Conservation (phyloP, 257 asterid genomes). For the Ligustrum vulgare region DNA sequence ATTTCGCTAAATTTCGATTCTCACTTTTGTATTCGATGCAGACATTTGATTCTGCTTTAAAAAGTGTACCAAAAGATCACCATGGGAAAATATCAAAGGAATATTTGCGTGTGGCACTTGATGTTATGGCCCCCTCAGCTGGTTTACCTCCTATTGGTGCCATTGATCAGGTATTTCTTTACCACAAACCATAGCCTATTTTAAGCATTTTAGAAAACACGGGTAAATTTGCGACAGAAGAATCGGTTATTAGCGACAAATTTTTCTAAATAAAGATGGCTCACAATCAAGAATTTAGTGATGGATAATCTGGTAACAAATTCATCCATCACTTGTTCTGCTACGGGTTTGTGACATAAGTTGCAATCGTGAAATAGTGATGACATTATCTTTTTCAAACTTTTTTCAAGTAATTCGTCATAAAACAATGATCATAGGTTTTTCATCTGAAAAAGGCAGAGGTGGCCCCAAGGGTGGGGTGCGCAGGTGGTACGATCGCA, state of each 20-base stretch:
- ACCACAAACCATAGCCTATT: background rate
- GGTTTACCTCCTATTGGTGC: constrained; percentile 89
- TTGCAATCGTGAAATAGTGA: background rate
- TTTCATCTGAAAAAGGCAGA: background rate
- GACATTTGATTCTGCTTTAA: constrained; percentile 62
- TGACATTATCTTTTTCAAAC: background rate
- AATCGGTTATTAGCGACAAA: background rate
- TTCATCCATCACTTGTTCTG: background rate
- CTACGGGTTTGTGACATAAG: no score
- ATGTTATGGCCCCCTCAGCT: constrained; percentile 70
- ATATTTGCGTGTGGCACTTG: constrained; percentile 66
- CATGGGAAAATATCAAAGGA: constrained; percentile 67
- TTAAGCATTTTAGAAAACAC: background rate
- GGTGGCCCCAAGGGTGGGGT: no score
- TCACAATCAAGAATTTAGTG: no score
- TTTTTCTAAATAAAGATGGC: no score
- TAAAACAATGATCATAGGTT: background rate
- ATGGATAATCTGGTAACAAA: no score
- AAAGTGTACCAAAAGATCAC: constrained; percentile 58
- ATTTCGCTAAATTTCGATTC: no score
- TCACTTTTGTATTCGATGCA: constrained; percentile 23
- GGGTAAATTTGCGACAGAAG: background rate
- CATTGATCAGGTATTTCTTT: constrained; percentile 56
- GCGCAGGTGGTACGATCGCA: no score
- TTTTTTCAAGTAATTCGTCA: background rate